These are phyloP conservation scores for Karstenula rhodostoma DNA, from an alignment of 2,329 filamentous ascomycete genomes.

Conservation along the genomic window DNA sequence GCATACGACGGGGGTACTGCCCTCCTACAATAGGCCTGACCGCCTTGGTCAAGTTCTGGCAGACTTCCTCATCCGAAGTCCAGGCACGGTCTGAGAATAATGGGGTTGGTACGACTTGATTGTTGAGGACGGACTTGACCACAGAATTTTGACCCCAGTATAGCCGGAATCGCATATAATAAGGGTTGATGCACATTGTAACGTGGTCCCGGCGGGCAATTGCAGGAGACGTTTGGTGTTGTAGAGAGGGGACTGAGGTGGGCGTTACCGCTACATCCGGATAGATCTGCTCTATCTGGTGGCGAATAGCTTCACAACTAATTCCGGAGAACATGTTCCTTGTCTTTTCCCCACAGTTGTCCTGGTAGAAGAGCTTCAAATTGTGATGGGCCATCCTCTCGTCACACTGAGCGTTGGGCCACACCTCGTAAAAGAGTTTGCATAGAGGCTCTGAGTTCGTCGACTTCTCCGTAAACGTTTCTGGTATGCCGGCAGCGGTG, in stretches of 20 bases:
- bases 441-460: neutral
- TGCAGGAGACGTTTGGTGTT: no score
- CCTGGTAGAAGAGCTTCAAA: conserved; percentile 8
- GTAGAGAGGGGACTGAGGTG: no score
- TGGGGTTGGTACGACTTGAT: neutral
- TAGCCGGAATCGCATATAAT: neutral
- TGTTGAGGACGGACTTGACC: neutral
- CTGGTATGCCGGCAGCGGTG: neutral
- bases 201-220: neutral
- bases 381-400: conserved; percentile 13
- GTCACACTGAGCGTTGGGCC: conserved; percentile 6
- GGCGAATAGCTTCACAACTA: conserved; percentile 5
- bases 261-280: conserved; percentile 2
- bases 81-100: neutral
- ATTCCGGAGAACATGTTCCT: conserved; percentile 6
- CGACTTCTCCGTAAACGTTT: neutral
- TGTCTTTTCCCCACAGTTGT: conserved; percentile 9
- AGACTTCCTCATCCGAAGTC: conserved; percentile 8
- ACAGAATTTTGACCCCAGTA: neutral
- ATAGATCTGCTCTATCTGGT: conserved; percentile 4
- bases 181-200: conserved; percentile 1
- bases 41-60: neutral
- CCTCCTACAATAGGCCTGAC: neutral
- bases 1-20: neutral
- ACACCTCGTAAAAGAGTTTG: neutral